These are phyloP conservation scores for Polyporus arcularius DNA, from an alignment of 768 basidiomycete species.

Conservation along the genomic window DNA sequence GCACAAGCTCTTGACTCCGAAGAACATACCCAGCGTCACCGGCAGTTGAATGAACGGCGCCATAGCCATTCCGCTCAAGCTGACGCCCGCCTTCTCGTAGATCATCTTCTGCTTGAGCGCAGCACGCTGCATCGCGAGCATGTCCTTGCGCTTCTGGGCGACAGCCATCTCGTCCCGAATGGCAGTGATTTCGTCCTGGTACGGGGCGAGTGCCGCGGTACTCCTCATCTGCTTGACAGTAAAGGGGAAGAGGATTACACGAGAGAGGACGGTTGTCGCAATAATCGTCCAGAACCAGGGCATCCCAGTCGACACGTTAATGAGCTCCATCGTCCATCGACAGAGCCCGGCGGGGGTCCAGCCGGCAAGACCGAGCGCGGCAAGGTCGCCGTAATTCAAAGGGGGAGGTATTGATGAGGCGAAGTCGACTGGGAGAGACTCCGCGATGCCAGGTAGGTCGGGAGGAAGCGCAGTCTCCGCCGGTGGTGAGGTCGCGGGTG, in stretches of 20 bases:
- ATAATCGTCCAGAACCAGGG: slow-evolving; percentile 89
- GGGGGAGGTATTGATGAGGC: slow-evolving; percentile 34
- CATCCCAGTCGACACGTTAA: slow-evolving; percentile 69
- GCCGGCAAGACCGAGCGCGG: slow-evolving; percentile 60
- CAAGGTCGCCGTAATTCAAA: slow-evolving; percentile 72
- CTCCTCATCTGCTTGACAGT: slow-evolving; percentile 57
- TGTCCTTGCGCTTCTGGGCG: slow-evolving; percentile 37
- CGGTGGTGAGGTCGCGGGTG: background rate
- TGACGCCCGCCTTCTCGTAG: slow-evolving; percentile 66
- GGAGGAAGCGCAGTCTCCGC: slow-evolving; percentile 11
- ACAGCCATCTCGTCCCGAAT: slow-evolving; percentile 50
- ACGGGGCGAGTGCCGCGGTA: slow-evolving; percentile 58
- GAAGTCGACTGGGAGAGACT: slow-evolving; percentile 14
- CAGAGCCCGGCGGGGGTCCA: slow-evolving; percentile 70
- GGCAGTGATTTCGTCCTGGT: slow-evolving; percentile 58
- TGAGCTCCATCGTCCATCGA: slow-evolving; percentile 62
- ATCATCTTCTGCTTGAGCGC: slow-evolving; percentile 50
- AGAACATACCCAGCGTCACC: slow-evolving; percentile 80
- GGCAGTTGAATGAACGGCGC: slow-evolving; percentile 71
- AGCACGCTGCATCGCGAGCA: slow-evolving; percentile 42
- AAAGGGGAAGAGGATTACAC: slow-evolving; percentile 60
- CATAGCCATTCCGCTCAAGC: slow-evolving; percentile 53
- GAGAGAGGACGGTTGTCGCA: slow-evolving; percentile 60
- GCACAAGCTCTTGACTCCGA: slow-evolving; percentile 74
- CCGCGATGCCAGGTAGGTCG: slow-evolving; percentile 8